A percentile compares a stretch with the other conserved stretches of the same genome.
These are phyloP conservation scores for Phytophthora pseudosyringae DNA, from an alignment of 352 stramenopile species.

Conservation along the genomic window DNA sequence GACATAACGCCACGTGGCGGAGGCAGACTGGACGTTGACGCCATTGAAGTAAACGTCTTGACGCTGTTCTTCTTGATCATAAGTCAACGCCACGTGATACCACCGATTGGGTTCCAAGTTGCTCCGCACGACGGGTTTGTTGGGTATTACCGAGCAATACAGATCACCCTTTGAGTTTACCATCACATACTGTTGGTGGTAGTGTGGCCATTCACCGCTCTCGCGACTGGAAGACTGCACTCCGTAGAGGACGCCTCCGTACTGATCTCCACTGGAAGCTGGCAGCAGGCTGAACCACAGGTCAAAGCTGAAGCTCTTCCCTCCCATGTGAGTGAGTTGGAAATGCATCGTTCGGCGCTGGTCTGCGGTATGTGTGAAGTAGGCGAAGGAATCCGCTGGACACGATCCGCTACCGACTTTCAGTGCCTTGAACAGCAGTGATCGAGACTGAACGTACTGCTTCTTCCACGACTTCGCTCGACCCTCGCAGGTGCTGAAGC, in stretches of 20 bases:
- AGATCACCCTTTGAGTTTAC: conserved; percentile 31
- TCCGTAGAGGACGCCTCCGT: conserved; percentile 24
- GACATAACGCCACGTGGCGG: background rate
- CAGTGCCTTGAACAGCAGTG: conserved; percentile 6
- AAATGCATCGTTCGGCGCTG: background rate
- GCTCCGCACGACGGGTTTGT: conserved; percentile 11
- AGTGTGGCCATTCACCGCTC: conserved; percentile 14
- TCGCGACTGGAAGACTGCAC: conserved; percentile 9
- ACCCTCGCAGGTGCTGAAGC: background rate
- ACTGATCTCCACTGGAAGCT: background rate
- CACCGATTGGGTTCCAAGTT: conserved; percentile 31
- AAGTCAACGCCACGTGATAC: conserved; percentile 49
- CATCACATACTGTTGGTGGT: conserved; percentile 35
- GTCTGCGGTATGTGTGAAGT: conserved; percentile 1
- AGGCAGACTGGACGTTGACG: conserved; percentile 6
- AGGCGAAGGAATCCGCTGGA: conserved; percentile 2
- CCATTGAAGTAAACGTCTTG: conserved; percentile 42
- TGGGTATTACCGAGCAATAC: conserved; percentile 36
- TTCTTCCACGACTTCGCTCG: background rate
- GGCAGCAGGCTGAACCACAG: no score
- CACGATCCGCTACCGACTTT: background rate
- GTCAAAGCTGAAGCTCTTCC: background rate
- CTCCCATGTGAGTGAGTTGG: conserved; percentile 10
- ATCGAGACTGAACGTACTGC: conserved; percentile 13
- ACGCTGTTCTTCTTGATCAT: conserved; percentile 17